These are phyloP conservation scores for Kluyveromyces lactis DNA, from an alignment of 805 yeast genomes.

Conservation along the genomic window DNA sequence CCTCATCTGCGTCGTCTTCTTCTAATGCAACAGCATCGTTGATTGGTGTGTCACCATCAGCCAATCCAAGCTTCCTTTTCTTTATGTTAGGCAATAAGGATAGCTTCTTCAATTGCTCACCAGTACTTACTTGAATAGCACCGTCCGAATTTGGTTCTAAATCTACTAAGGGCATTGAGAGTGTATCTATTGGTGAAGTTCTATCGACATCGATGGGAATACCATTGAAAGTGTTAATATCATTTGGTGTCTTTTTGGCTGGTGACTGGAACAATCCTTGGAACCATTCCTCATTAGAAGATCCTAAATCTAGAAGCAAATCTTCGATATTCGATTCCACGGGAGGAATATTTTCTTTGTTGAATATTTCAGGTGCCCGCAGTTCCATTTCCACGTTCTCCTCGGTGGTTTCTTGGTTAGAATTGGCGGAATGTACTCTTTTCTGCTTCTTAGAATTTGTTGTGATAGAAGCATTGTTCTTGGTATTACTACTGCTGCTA, in stretches of 20 bases:
- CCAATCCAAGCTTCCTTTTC: background rate
- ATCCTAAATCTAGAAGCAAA: conserved; percentile 3
- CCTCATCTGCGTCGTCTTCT: conserved; percentile 7
- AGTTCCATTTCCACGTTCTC: background rate
- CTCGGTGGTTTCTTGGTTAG: background rate
- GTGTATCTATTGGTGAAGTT: conserved; percentile 26
- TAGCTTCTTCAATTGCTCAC: conserved; percentile 23
- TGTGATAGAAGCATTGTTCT: background rate
- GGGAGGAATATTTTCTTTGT: conserved; percentile 25
- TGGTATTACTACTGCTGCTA: background rate
- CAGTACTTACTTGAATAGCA: conserved; percentile 3
- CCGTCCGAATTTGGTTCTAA: conserved; percentile 15
- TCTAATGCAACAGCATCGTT: background rate
- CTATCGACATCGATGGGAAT: conserved; percentile 21
- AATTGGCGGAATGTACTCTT: background rate
- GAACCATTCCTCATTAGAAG: conserved; percentile 5
- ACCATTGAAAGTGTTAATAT: conserved; percentile 5
- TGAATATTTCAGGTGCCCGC: conserved; percentile 1
- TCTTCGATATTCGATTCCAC: conserved; percentile 4
- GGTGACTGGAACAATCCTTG: conserved; percentile 4
- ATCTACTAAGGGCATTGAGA: conserved; percentile 30
- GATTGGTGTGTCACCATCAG: background rate
- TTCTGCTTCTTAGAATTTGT: background rate
- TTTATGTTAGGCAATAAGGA: conserved; percentile 15
- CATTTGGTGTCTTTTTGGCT: conserved; percentile 8